Base-by-base conservation (phyloP, 305 asterid species). In the Andrographis paniculata region DNA sequence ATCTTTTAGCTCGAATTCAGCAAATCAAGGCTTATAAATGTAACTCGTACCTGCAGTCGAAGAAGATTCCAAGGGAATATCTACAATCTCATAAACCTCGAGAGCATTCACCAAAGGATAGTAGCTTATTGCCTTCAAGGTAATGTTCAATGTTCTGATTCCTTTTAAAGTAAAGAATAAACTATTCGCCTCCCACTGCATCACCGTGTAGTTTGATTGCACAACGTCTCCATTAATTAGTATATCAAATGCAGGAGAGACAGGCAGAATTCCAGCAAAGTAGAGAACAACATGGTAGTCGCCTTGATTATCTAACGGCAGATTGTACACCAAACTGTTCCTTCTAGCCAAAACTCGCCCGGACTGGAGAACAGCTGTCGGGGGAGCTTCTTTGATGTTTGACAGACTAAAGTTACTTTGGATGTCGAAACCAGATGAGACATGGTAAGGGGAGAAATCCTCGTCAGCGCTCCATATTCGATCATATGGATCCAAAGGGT, bases 391-490 rank as follows among this genome's bases (percentile, higher is more conserved):
- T 56, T 62, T 76, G 3, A 89, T 65, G 69, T 42, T 67, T 0
- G 91, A 63, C 52, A 75, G 36, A 57, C 66, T 70, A 21, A 89
- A 79, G 61, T 51, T 68, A 22, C 72, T 74, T 33, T 75, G 76
- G 38, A 76, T 49, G 56, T 79, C 79, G 20, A 88, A 79, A 23
- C 91, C 76, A 48, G 87, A 61, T 2, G 97, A 89, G 3, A 82
- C 82, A 21, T 89, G 97, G 61, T 57, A 75, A 17, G 97, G 97
- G 2, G 87, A 79, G 75, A 61, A 89, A 67, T 85, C 93, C 60
- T 74, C 73, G 30, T 89, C 97, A 1, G 87, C 84, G 40, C 80
- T 95, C 97, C 97, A 89, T 48, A 89, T 74, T 62, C 97, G 71
- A 51, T 89, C 97, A 41, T 76, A 89, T 51, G 65, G 77, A 52